These are phyloP conservation scores for Phlegmacium glaucopus DNA, from an alignment of 768 basidiomycete species.

Conservation along the genomic window DNA sequence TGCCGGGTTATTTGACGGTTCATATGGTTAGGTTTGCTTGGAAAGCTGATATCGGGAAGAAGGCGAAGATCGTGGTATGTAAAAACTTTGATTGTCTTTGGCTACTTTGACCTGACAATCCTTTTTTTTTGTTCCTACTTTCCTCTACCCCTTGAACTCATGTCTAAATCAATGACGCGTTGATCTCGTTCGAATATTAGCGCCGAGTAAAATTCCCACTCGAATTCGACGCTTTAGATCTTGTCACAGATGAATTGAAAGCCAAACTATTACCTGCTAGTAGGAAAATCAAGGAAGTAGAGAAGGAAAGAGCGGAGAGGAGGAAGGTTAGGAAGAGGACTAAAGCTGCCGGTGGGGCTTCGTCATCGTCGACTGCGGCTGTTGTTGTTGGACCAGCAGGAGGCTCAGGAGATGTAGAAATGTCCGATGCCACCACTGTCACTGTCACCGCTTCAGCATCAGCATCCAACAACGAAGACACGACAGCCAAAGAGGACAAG, in stretches of 20 bases:
- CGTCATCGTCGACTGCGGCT: background rate
- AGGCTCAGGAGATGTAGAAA: no score
- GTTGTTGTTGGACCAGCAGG: no score
- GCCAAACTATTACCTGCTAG: slow-evolving; percentile 68
- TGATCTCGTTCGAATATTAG: slow-evolving; percentile 31
- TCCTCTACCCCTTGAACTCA: background rate
- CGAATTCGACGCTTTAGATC: slow-evolving; percentile 83
- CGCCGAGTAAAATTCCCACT: slow-evolving; percentile 90
- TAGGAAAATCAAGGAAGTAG: slow-evolving; percentile 70
- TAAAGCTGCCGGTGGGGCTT: slow-evolving; percentile 36
- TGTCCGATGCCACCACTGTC: background rate
- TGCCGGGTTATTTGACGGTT: slow-evolving; percentile 83
- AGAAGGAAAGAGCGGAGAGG: slow-evolving; percentile 82
- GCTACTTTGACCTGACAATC: background rate
- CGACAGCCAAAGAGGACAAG: no score
- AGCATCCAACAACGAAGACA: slow-evolving; percentile 1
- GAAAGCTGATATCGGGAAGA: slow-evolving; percentile 86
- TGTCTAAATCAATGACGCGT: background rate
- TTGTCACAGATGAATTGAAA: slow-evolving; percentile 77
- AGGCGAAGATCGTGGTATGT: slow-evolving; percentile 92
- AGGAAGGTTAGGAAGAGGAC: slow-evolving; percentile 77
- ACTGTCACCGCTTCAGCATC: slow-evolving; percentile 10
- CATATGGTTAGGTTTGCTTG: slow-evolving; percentile 98
- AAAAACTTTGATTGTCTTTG: no score
- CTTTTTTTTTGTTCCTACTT: background rate